phyloP scores from a whole-genome alignment of 2,329 filamentous ascomycete genomes.

The Rhynchosporium secalis region DNA sequence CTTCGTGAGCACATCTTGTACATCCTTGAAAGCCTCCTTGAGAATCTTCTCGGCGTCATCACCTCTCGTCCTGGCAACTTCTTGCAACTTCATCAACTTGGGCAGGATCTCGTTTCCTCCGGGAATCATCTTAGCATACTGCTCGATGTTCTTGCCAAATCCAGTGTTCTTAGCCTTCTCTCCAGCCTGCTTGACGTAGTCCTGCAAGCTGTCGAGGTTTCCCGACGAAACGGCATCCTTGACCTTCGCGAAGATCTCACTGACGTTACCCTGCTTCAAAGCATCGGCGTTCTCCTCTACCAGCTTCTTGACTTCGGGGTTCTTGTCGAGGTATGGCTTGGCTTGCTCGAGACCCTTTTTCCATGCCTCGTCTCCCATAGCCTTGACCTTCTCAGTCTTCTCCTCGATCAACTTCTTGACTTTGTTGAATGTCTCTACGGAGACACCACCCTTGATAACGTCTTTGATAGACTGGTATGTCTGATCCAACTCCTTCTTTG shows the following conservation, averaged over 20 bases:
- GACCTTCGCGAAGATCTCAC: conserved; percentile 62
- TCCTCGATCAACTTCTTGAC: conserved; percentile 66
- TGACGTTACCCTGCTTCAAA: conserved; percentile 66
- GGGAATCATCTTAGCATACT: conserved; percentile 66
- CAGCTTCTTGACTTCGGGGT: conserved; percentile 71
- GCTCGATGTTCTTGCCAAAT: conserved; percentile 42
- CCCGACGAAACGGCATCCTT: conserved; percentile 62
- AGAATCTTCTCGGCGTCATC: conserved; percentile 69
- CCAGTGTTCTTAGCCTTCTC: conserved; percentile 59
- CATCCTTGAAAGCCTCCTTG: conserved; percentile 67
- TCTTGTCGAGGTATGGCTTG: conserved; percentile 73
- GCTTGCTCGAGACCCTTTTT: conserved; percentile 69
- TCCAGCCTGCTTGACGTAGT: conserved; percentile 59
- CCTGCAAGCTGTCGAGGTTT: conserved; percentile 57
- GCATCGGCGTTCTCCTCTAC: conserved; percentile 69
- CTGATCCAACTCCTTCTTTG: conserved; percentile 73
- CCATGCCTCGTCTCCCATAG: conserved; percentile 72
- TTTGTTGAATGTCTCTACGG: conserved; percentile 52
- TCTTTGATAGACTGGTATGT: conserved; percentile 68
- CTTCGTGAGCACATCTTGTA: conserved; percentile 63
- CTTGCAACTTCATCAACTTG: conserved; percentile 64
- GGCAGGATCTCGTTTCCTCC: conserved; percentile 63
- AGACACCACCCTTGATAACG: conserved; percentile 62
- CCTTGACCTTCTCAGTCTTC: conserved; percentile 65
- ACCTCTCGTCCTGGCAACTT: conserved; percentile 66